phyloP scores from a whole-genome alignment of 768 basidiomycete species.

The Termitomyces eurrhizus region DNA sequence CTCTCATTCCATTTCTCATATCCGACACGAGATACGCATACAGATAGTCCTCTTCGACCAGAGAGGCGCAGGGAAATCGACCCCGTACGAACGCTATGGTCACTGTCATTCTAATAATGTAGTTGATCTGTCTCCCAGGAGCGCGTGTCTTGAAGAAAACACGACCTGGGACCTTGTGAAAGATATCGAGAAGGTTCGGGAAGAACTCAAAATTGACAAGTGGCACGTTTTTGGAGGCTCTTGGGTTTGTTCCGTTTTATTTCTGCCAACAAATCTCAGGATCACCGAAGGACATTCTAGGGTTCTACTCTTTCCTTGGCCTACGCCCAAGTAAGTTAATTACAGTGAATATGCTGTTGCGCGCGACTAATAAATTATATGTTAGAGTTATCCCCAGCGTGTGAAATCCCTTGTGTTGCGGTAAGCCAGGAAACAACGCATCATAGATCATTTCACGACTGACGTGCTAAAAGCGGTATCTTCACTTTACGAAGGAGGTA shows the following conservation, averaged over 20 bases:
- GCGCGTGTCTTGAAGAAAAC: constrained; percentile 76
- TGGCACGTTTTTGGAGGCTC: constrained; percentile 97
- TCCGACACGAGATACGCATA: background rate
- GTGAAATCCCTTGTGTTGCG: constrained; percentile 78
- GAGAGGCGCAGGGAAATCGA: constrained; percentile 83
- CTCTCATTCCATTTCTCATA: background rate
- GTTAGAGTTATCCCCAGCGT: constrained; percentile 72
- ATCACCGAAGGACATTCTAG: constrained; percentile 27
- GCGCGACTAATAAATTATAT: background rate
- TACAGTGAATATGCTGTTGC: background rate
- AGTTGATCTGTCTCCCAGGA: constrained; percentile 33
- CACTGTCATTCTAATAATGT: background rate
- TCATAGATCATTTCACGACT: background rate
- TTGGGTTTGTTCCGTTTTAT: constrained; percentile 55
- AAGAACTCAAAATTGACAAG: constrained; percentile 71
- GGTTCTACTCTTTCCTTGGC: constrained; percentile 85
- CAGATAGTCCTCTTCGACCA: constrained; percentile 90
- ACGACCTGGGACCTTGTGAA: constrained; percentile 93
- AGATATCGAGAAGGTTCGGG: constrained; percentile 81
- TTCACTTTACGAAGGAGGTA: constrained; percentile 82
- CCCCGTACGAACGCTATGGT: constrained; percentile 50
- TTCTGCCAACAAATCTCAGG: background rate
- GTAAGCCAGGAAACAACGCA: constrained; percentile 28
- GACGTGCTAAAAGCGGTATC: constrained; percentile 57
- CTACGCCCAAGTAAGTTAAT: constrained; percentile 67